phyloP scores from a whole-genome alignment of 2,329 filamentous ascomycete species.

The Diaporthe australafricana region DNA sequence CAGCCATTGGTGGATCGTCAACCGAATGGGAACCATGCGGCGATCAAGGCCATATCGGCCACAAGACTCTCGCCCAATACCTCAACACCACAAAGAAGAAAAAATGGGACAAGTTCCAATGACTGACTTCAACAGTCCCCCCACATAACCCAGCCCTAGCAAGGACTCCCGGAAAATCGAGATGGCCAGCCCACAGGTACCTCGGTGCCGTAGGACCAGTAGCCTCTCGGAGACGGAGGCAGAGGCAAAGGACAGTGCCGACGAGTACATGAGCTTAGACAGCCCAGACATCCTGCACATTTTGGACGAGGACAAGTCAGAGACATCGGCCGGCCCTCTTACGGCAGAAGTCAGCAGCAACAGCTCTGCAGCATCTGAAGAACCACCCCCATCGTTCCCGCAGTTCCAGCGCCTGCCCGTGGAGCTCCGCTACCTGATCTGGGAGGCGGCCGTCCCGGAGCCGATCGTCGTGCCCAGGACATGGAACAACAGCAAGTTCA shows the following conservation, averaged over 20 bases:
- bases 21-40: not conserved
- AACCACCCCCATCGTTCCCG: not conserved
- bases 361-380: not conserved
- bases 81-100: not conserved
- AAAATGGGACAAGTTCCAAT: not conserved
- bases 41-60: not conserved
- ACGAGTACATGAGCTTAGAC: conserved; percentile 29
- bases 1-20: not conserved
- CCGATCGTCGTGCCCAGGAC: conserved; percentile 32
- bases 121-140: not conserved
- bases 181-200: not conserved
- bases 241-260: not conserved
- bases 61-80: not conserved
- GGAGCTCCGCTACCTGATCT: conserved; percentile 35
- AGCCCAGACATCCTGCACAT: conserved; percentile 35
- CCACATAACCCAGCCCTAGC: not conserved
- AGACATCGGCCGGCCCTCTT: not conserved
- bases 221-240: conserved; percentile 6
- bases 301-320: conserved; percentile 23
- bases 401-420: conserved; percentile 26
- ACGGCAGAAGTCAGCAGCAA: not conserved
- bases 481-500: conserved; percentile 34
- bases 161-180: not conserved
- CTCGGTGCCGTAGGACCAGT: not conserved
- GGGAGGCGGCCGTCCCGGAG: conserved; percentile 36